Percentiles rank a stretch among this genome's conserved stretches.
These are phyloP conservation scores for Rhynchospora pubera DNA, from an alignment of 176 grass and related monocot species.

Conservation along the genomic window DNA sequence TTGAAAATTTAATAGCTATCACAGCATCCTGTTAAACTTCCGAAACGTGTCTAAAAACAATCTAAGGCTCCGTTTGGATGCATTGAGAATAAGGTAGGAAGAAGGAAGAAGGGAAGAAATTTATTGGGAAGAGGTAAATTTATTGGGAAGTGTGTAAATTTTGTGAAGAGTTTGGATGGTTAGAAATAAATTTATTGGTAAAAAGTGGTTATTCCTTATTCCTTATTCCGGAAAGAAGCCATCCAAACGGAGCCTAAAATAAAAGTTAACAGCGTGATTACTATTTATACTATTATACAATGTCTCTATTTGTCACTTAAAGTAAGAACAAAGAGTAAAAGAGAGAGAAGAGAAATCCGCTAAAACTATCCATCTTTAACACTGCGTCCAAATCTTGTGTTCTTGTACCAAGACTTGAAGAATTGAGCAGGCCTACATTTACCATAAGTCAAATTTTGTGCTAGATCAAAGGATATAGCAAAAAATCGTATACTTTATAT, in stretches of 20 bases:
- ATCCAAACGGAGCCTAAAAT: no score
- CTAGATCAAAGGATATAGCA: background rate
- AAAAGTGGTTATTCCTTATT: no score
- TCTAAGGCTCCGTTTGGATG: no score
- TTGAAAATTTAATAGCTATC: background rate
- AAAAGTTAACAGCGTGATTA: background rate
- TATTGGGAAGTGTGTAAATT: no score
- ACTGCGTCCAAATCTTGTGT: background rate
- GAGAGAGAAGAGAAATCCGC: background rate
- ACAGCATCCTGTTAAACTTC: background rate
- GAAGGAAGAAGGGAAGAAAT: no score
- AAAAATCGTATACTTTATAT: background rate
- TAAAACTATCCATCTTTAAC: background rate
- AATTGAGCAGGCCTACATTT: background rate
- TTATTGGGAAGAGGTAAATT: no score
- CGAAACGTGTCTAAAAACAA: background rate
- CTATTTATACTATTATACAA: background rate
- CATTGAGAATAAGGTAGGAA: no score
- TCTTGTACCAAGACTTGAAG: constrained; percentile 1
- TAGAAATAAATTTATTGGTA: no score
- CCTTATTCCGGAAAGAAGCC: no score
- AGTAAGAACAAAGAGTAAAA: background rate
- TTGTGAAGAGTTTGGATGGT: no score
- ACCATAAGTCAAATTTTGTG: background rate
- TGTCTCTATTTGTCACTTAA: background rate